These are phyloP conservation scores for Solanum peruvianum DNA, from an alignment of 257 asterid genomes.

Conservation along the genomic window DNA sequence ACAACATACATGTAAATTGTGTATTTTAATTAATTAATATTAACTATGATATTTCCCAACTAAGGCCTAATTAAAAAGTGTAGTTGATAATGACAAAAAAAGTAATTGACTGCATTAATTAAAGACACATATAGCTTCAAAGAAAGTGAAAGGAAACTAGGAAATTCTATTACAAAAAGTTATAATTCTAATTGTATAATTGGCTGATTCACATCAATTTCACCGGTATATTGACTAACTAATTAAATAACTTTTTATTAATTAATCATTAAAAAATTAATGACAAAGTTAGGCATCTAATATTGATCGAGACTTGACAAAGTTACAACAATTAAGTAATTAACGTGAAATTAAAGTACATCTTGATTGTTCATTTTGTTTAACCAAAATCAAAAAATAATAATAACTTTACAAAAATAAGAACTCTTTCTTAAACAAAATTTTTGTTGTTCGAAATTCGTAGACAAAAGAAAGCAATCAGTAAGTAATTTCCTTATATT, in stretches of 20 bases:
- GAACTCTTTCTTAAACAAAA: too few species aligned
- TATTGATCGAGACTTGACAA: not conserved
- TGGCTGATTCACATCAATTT: not conserved
- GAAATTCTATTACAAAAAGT: not conserved
- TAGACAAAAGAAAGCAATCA: not conserved
- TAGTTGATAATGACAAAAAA: slow-evolving; percentile 9
- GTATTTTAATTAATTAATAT: not conserved
- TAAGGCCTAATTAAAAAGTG: not conserved
- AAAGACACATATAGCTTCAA: not conserved
- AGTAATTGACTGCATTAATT: not conserved
- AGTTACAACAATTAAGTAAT: not conserved
- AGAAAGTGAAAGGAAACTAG: not conserved
- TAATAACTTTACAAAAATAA: not conserved
- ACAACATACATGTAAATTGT: not conserved
- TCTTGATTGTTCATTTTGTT: not conserved
- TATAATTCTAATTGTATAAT: not conserved
- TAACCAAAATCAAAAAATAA: too few species aligned
- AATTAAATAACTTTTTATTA: not conserved
- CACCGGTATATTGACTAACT: not conserved
- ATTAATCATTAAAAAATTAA: not conserved
- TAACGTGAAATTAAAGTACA: not conserved
- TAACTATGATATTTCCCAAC: not conserved
- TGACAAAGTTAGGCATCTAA: not conserved
- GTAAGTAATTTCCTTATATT: not conserved
- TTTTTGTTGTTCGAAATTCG: not conserved